A percentile compares a stretch with the other conserved stretches of the same genome.
These are phyloP conservation scores for Fusarium virguliforme DNA, from an alignment of 2,329 filamentous ascomycete genomes.

Conservation along the genomic window DNA sequence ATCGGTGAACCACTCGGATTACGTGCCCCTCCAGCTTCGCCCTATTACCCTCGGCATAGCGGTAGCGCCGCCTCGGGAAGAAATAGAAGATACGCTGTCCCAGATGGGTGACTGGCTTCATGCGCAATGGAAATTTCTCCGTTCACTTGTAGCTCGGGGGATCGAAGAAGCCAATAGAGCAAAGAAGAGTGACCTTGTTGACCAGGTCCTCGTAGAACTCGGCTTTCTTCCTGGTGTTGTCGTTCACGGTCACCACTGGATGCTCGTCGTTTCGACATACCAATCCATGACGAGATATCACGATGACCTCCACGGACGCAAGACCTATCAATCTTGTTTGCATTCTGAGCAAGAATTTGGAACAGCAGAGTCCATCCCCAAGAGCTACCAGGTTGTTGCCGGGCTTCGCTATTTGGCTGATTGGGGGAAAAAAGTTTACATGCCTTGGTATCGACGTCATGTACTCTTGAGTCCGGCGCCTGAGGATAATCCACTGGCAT, in stretches of 20 bases:
- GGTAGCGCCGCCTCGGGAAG: no score
- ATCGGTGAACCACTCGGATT: no score
- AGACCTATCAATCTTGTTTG: not conserved
- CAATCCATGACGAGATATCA: not conserved
- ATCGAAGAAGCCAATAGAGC: no score
- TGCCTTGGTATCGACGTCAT: not conserved
- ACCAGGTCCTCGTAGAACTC: not conserved
- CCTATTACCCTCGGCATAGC: no score
- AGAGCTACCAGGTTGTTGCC: not conserved
- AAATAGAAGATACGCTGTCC: no score
- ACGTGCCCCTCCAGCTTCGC: no score
- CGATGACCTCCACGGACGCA: not conserved
- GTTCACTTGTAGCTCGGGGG: no score
- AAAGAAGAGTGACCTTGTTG: no score
- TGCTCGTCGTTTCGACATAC: not conserved
- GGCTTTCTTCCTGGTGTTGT: not conserved
- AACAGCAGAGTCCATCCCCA: not conserved
- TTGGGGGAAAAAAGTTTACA: not conserved
- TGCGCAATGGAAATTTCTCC: no score
- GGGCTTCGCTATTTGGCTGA: not conserved
- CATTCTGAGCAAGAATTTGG: not conserved
- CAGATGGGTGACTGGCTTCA: no score
- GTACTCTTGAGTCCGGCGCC: not conserved
- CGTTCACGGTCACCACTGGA: not conserved
- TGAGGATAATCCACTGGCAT: not conserved